Evolutionary conservation across 169 alveolate species (phyloP).

Genomic region (Perkinsus olseni): DNA sequence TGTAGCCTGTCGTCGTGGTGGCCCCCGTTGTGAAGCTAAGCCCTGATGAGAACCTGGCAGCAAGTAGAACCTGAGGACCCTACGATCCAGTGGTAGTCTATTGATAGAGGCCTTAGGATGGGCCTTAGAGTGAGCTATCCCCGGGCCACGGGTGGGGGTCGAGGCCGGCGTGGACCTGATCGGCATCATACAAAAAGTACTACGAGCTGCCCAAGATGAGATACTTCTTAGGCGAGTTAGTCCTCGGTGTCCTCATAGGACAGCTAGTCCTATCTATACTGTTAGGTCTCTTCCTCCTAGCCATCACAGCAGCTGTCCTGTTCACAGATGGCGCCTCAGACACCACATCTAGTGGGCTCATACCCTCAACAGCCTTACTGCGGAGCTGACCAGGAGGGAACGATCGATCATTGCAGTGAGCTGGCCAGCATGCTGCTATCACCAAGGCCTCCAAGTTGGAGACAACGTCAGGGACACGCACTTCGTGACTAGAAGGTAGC

Average conservation of each 20-base stretch:
- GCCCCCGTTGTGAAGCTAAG: not conserved
- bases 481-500: not conserved
- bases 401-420: not conserved
- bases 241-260: not conserved
- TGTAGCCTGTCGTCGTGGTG: not conserved
- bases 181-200: not conserved
- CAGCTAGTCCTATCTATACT: not conserved
- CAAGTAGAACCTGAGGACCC: not conserved
- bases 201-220: not conserved
- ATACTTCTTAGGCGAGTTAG: not conserved
- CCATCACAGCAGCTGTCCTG: not conserved
- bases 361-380: not conserved
- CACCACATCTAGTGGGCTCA: not conserved
- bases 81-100: not conserved
- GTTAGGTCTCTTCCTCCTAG: not conserved
- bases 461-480: not conserved
- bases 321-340: not conserved
- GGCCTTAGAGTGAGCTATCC: not conserved
- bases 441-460: not conserved
- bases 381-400: not conserved
- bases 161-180: not conserved
- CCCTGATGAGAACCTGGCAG: not conserved
- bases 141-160: not conserved
- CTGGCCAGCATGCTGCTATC: not conserved
- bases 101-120: not conserved